phyloP scores from a whole-genome alignment of 768 basidiomycete species.

The Amanita phalloides region DNA sequence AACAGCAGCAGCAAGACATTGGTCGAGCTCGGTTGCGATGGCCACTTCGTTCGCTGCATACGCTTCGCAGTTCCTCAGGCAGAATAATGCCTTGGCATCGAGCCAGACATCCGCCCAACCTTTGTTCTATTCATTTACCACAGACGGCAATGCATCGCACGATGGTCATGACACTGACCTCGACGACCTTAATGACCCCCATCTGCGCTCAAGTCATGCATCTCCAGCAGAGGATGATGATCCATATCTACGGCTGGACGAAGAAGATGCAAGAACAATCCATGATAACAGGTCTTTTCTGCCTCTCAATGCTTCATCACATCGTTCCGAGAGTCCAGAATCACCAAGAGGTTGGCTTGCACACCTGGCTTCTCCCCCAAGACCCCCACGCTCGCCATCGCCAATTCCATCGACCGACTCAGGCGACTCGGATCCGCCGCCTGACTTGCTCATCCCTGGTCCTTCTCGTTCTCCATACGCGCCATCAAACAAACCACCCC shows the following conservation, averaged over 20 bases:
- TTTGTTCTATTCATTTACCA: constrained; percentile 83
- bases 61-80: constrained; percentile 72
- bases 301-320: constrained; percentile 27
- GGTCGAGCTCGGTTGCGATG: constrained; percentile 19
- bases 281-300: constrained; percentile 18
- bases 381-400: constrained; percentile 23
- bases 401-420: constrained; percentile 33
- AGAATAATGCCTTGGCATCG: constrained; percentile 26
- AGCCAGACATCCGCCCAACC: constrained; percentile 61
- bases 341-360: constrained; percentile 60
- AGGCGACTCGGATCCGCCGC: constrained; percentile 30
- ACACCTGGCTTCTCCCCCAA: constrained; percentile 58
- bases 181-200: constrained; percentile 72
- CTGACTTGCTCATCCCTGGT: constrained; percentile 27
- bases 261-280: constrained; percentile 33
- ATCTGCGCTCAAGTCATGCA: constrained; percentile 34
- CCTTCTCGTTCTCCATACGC: constrained; percentile 30
- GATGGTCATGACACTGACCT: constrained; percentile 41
- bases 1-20: constrained; percentile 1
- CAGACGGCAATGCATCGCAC: constrained; percentile 49
- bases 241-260: constrained; percentile 71
- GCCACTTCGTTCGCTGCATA: constrained; percentile 72
- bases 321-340: constrained; percentile 19
- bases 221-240: constrained; percentile 50
- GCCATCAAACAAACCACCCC: constrained; percentile 24